phyloP scores from a whole-genome alignment of 805 yeast species.

The Zygosaccharomyces siamensis region DNA sequence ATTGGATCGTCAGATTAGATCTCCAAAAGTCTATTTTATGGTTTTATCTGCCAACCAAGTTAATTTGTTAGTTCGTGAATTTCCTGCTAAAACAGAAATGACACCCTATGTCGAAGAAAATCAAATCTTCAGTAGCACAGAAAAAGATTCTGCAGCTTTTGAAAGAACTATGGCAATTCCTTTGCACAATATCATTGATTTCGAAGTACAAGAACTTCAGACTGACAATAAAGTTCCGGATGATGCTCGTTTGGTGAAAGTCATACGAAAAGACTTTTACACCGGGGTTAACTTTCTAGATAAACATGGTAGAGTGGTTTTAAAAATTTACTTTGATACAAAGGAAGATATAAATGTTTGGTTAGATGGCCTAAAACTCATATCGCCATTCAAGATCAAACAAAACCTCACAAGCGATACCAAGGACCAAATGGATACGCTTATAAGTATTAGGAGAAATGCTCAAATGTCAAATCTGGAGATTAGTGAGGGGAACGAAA shows the following conservation, averaged over 20 bases:
- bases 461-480: constrained; percentile 45
- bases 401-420: constrained; percentile 40
- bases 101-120: constrained; percentile 59
- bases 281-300: constrained; percentile 52
- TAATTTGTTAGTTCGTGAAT: constrained; percentile 57
- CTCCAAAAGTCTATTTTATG: constrained; percentile 48
- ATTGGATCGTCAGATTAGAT: constrained; percentile 21
- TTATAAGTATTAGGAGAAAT: constrained; percentile 44
- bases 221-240: constrained; percentile 43
- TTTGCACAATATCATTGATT: constrained; percentile 46
- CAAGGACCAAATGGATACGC: constrained; percentile 39
- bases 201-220: constrained; percentile 48
- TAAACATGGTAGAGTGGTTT: constrained; percentile 39
- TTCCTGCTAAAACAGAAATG: constrained; percentile 40
- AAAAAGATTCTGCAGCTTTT: constrained; percentile 9
- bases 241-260: constrained; percentile 46
- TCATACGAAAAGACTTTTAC: constrained; percentile 53
- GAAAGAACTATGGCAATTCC: constrained; percentile 41
- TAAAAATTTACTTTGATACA: constrained; percentile 67
- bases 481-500: constrained; percentile 15
- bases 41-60: constrained; percentile 64
- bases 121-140: constrained; percentile 28
- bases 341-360: constrained; percentile 64
- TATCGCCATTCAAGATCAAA: constrained; percentile 34
- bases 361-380: constrained; percentile 69